Evolutionary conservation across 2,329 filamentous ascomycete species (phyloP).

Genomic region (Colletotrichum lentis): DNA sequence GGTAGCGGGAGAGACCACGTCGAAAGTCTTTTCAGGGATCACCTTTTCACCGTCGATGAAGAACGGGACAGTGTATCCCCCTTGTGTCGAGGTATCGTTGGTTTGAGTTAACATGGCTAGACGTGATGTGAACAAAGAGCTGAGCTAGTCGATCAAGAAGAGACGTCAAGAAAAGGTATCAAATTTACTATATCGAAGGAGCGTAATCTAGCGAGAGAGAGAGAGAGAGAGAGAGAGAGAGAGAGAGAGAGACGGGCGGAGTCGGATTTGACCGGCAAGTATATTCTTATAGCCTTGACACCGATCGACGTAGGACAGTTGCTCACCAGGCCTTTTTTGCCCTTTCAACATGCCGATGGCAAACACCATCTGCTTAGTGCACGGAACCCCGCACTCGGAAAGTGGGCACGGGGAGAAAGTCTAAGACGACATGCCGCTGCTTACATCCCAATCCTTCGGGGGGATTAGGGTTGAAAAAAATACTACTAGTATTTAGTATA

Average conservation of each 20-base stretch:
- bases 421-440: slow-evolving; percentile 6
- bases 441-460: slow-evolving; percentile 16
- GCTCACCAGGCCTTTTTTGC: slow-evolving; percentile 15
- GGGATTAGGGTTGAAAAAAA: no score
- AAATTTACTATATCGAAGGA: neutral
- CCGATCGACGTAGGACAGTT: slow-evolving; percentile 14
- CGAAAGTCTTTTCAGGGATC: slow-evolving; percentile 58
- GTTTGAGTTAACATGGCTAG: slow-evolving; percentile 23
- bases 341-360: slow-evolving; percentile 25
- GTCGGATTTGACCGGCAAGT: neutral
- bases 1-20: slow-evolving; percentile 64
- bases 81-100: slow-evolving; percentile 10
- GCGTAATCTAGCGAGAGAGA: neutral
- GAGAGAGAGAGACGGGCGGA: no score
- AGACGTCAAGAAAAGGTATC: neutral
- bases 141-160: neutral
- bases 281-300: slow-evolving; percentile 21
- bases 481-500: no score
- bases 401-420: slow-evolving; percentile 28
- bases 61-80: slow-evolving; percentile 49
- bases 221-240: neutral
- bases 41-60: slow-evolving; percentile 57
- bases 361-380: slow-evolving; percentile 28
- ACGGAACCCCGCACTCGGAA: slow-evolving; percentile 35
- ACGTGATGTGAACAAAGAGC: slow-evolving; percentile 2